Conservation (phyloP, 2,329 filamentous ascomycete genomes). For the Neodidymelliopsis sp. region DNA sequence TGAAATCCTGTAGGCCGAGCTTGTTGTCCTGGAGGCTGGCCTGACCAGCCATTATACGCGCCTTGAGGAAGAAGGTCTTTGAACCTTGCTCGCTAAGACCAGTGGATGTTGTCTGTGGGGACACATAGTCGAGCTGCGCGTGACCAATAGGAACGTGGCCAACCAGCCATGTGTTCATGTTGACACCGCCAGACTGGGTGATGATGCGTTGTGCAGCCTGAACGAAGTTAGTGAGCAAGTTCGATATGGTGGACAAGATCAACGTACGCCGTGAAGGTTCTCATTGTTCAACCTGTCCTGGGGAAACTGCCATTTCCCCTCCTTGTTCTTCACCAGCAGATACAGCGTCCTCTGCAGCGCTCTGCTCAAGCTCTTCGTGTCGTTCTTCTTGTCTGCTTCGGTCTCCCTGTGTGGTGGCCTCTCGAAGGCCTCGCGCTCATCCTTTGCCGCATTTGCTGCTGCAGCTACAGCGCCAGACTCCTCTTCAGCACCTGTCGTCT, state of each 20-base stretch:
- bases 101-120: constrained; percentile 20
- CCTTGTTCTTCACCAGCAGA: constrained; percentile 77
- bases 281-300: constrained; percentile 74
- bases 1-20: constrained; percentile 80
- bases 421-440: constrained; percentile 71
- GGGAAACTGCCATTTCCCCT: constrained; percentile 83
- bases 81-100: constrained; percentile 64
- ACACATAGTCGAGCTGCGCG: constrained; percentile 66
- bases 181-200: constrained; percentile 77
- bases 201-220: constrained; percentile 85
- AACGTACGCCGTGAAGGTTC: constrained; percentile 80
- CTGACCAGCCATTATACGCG: constrained; percentile 96
- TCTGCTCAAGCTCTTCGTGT: constrained; percentile 80
- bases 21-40: constrained; percentile 77
- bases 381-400: constrained; percentile 78
- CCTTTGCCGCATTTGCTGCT: constrained; percentile 31
- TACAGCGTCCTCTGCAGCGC: constrained; percentile 84
- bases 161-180: constrained; percentile 99
- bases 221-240: constrained; percentile 23
- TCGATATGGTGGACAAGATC: neutral
- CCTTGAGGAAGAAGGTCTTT: constrained; percentile 97
- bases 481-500: constrained; percentile 58
- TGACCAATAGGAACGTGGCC: constrained; percentile 90
- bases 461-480: constrained; percentile 46
- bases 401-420: constrained; percentile 74